Conservation (phyloP, 2,329 filamentous ascomycete species). For the Aspergillus texensis region DNA sequence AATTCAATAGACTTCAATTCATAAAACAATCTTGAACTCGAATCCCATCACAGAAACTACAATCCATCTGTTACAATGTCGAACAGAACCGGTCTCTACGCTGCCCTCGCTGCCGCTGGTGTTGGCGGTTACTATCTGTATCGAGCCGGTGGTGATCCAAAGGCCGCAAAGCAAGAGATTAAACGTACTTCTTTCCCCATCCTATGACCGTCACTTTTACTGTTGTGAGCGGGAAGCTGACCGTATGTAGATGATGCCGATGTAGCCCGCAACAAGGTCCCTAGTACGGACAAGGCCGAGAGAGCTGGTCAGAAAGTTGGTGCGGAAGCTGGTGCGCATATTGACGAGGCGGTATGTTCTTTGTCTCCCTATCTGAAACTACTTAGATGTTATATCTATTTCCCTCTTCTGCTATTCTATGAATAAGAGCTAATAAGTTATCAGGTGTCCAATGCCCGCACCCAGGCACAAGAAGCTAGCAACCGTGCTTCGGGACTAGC, state of each 20-base stretch:
- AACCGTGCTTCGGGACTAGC: constrained; percentile 63
- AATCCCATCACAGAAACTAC: background rate
- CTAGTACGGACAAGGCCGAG: constrained; percentile 63
- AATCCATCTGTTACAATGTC: constrained; percentile 30
- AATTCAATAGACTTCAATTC: background rate
- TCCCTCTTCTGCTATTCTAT: background rate
- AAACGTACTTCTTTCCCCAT: constrained; percentile 65
- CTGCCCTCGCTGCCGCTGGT: constrained; percentile 63
- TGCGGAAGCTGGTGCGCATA: constrained; percentile 63
- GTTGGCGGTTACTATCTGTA: constrained; percentile 91
- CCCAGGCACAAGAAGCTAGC: constrained; percentile 53
- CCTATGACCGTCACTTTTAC: background rate
- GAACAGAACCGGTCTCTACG: constrained; percentile 38
- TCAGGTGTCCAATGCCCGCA: constrained; percentile 65
- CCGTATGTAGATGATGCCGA: constrained; percentile 70
- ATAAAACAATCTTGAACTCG: background rate
- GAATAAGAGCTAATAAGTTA: background rate
- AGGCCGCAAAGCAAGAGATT: constrained; percentile 80
- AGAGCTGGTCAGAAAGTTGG: constrained; percentile 66
- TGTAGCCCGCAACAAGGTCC: constrained; percentile 67
- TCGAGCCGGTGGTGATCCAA: constrained; percentile 76
- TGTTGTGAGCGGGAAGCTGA: background rate
- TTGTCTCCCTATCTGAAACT: background rate
- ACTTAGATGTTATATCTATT: background rate
- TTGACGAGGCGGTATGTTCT: constrained; percentile 68